Evolutionary conservation across 805 yeast genomes (phyloP).

Genomic region (Dipodascus albidus): DNA sequence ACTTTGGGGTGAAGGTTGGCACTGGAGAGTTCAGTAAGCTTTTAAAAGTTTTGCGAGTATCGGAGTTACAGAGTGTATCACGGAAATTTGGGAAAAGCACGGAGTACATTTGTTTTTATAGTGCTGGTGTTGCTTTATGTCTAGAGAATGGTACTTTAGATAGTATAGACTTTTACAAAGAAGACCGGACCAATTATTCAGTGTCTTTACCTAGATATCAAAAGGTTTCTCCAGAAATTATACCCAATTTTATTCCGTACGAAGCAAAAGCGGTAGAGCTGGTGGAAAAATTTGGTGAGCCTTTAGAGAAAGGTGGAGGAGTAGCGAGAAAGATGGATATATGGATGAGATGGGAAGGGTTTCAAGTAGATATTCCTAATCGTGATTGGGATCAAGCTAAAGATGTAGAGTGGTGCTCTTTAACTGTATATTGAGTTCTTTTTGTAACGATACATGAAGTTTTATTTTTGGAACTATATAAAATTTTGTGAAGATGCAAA

Average conservation of each 20-base stretch:
- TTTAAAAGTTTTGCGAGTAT: neutral
- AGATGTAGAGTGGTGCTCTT: constrained; percentile 20
- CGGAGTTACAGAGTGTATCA: neutral
- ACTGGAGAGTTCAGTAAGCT: neutral
- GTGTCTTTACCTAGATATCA: constrained; percentile 9
- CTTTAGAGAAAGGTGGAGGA: constrained; percentile 34
- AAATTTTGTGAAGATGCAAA: no score
- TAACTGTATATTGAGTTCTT: constrained; percentile 15
- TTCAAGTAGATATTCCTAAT: constrained; percentile 29
- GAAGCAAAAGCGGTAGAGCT: constrained; percentile 22
- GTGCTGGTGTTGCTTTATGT: constrained; percentile 14
- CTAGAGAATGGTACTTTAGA: constrained; percentile 17
- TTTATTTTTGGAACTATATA: no score
- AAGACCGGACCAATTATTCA: constrained; percentile 8
- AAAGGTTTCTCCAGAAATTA: constrained; percentile 5
- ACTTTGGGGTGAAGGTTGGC: neutral
- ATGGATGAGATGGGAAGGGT: constrained; percentile 29
- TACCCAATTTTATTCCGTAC: constrained; percentile 16
- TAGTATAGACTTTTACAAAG: constrained; percentile 27
- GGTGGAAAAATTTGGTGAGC: constrained; percentile 29
- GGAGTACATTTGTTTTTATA: constrained; percentile 13
- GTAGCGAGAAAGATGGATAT: constrained; percentile 23
- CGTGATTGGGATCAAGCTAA: constrained; percentile 28
- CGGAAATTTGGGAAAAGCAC: neutral
- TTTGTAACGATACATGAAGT: no score